Percentiles rank a stretch among this genome's conserved stretches.
Evolutionary conservation across 257 asterid species (phyloP).

Genomic region (Cruciata laevipes): DNA sequence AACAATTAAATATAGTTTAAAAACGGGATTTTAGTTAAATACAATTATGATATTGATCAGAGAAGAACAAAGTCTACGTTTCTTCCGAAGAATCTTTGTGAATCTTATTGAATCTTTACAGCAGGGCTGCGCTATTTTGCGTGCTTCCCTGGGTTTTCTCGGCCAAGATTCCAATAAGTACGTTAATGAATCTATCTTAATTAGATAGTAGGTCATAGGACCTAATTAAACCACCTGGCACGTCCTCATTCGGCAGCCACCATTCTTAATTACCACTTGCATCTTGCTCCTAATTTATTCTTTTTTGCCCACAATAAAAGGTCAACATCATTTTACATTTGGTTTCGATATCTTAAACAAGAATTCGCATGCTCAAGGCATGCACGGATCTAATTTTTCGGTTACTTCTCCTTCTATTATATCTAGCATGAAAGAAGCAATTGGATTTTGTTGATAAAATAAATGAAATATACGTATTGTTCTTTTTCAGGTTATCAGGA

Average conservation of each 20-base stretch:
- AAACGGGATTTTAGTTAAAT: too few species aligned
- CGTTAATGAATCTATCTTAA: background rate
- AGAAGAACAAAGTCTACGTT: background rate
- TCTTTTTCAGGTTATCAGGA: too few species aligned
- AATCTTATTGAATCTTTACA: constrained; percentile 5
- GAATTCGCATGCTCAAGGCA: too few species aligned
- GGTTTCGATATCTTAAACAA: background rate
- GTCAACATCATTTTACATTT: background rate
- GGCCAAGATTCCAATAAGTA: background rate
- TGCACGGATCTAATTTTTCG: too few species aligned
- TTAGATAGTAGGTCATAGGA: too few species aligned
- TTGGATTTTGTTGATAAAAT: too few species aligned
- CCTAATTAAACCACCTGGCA: background rate
- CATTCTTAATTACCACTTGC: background rate
- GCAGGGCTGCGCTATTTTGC: background rate
- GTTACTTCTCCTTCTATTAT: too few species aligned
- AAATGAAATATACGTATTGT: too few species aligned
- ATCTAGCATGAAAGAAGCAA: background rate
- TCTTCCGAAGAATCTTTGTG: background rate
- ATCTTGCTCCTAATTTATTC: background rate
- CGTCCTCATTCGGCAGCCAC: background rate
- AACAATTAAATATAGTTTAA: too few species aligned
- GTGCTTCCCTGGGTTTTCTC: background rate
- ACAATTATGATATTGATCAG: background rate
- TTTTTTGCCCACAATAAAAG: background rate